phyloP scores from a whole-genome alignment of 129 eudicot species.

The Centrapalus pauciflorus region DNA sequence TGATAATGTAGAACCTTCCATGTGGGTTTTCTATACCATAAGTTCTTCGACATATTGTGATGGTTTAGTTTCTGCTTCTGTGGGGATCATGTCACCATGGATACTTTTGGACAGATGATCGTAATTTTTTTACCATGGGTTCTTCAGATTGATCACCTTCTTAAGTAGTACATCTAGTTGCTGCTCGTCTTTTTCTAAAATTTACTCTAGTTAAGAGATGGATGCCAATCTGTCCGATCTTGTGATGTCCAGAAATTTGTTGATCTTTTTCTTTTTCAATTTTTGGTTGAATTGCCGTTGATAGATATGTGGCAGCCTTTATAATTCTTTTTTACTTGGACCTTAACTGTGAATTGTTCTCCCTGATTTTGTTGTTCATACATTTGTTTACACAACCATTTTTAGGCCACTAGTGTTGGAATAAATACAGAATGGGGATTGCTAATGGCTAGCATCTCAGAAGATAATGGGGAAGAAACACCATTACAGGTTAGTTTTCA shows the following conservation, averaged over 20 bases:
- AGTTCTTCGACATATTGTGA: too few species aligned
- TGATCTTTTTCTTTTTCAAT: neutral
- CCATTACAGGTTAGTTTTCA: slow-evolving; percentile 72
- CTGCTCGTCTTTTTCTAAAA: neutral
- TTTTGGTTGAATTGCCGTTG: neutral
- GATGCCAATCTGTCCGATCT: neutral
- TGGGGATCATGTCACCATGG: too few species aligned
- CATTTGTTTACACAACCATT: slow-evolving; percentile 1
- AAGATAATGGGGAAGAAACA: slow-evolving; percentile 97
- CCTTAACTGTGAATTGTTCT: neutral
- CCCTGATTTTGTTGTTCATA: neutral
- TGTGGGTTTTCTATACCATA: too few species aligned
- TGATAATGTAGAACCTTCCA: too few species aligned
- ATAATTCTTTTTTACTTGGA: neutral
- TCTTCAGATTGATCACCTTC: too few species aligned
- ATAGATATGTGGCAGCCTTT: neutral
- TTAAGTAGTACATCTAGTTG: too few species aligned
- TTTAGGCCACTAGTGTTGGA: slow-evolving; percentile 91
- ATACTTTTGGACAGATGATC: too few species aligned
- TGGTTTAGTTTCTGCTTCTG: too few species aligned
- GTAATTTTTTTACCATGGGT: too few species aligned
- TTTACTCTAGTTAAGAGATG: neutral
- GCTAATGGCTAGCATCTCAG: slow-evolving; percentile 98
- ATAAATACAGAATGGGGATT: slow-evolving; percentile 97
- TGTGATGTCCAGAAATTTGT: neutral